Evolutionary conservation across 805 yeast genomes (phyloP).

Genomic region (Ogataea populi-albae): DNA sequence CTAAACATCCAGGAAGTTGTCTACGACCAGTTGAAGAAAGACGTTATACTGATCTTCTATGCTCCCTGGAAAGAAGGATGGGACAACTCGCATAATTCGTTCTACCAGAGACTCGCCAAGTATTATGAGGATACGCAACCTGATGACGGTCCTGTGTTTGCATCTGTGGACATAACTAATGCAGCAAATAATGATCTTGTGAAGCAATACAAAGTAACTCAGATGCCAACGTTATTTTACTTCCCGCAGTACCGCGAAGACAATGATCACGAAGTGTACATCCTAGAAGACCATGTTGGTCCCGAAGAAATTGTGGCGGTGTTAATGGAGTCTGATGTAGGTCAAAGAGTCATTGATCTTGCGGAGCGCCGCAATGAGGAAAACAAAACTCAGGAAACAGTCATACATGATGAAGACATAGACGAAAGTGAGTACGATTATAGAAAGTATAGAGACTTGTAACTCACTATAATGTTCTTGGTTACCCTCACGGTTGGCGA

Average conservation of each 20-base stretch:
- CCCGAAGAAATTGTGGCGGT: slow-evolving; percentile 26
- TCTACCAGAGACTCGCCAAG: slow-evolving; percentile 31
- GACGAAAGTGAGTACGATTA: slow-evolving; percentile 20
- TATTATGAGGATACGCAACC: slow-evolving; percentile 22
- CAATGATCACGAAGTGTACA: slow-evolving; percentile 9
- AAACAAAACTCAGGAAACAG: slow-evolving; percentile 9
- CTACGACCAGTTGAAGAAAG: slow-evolving; percentile 14
- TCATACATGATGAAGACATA: slow-evolving; percentile 17
- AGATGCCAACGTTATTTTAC: slow-evolving; percentile 32
- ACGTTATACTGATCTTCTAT: slow-evolving; percentile 32
- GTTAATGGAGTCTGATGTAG: slow-evolving; percentile 32
- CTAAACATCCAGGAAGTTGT: slow-evolving; percentile 17
- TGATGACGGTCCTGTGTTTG: slow-evolving; percentile 23
- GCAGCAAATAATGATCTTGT: slow-evolving; percentile 28
- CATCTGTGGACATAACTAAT: slow-evolving; percentile 33
- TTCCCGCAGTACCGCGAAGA: slow-evolving; percentile 20
- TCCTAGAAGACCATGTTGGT: slow-evolving; percentile 23
- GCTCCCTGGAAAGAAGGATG: slow-evolving; percentile 37
- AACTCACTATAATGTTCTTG: slow-evolving; percentile 3
- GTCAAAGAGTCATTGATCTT: slow-evolving; percentile 25
- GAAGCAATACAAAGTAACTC: slow-evolving; percentile 26
- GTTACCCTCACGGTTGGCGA: slow-evolving; percentile 3
- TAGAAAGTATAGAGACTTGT: slow-evolving; percentile 20
- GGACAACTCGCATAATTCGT: slow-evolving; percentile 31
- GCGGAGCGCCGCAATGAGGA: slow-evolving; percentile 27